Conservation (phyloP, 139 green algal genomes). For the Chlorella sp. region DNA sequence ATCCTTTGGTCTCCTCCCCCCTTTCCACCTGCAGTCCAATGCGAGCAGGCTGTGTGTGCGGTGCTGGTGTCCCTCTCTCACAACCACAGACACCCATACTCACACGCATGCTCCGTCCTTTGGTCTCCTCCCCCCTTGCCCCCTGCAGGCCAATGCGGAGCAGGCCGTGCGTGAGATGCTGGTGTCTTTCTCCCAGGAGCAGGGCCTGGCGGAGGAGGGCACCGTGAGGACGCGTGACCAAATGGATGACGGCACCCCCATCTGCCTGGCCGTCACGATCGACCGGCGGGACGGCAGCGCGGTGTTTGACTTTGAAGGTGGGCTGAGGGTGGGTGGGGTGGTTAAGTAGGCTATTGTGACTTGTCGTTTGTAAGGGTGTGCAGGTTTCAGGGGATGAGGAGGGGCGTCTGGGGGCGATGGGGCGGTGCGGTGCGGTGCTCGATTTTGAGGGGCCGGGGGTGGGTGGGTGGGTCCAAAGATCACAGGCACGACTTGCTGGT, state of each 20-base stretch:
- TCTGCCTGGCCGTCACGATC: conserved; percentile 88
- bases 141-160: conserved; percentile 80
- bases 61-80: too few relatives aligned
- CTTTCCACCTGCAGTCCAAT: too few relatives aligned
- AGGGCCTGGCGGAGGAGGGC: conserved; percentile 79
- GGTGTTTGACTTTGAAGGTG: conserved; percentile 93
- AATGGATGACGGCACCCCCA: conserved; percentile 95
- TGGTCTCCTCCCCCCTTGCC: neutral
- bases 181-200: conserved; percentile 69
- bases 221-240: conserved; percentile 80
- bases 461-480: too few relatives aligned
- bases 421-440: too few relatives aligned
- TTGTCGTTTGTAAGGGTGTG: neutral
- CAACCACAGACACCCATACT: neutral
- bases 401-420: too few relatives aligned
- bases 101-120: neutral
- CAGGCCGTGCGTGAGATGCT: conserved; percentile 87
- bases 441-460: too few relatives aligned
- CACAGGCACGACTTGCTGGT: too few relatives aligned
- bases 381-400: too few relatives aligned
- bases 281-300: conserved; percentile 72
- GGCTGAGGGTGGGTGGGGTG: neutral
- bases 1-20: too few relatives aligned
- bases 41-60: too few relatives aligned
- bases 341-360: neutral